Base-by-base conservation (phyloP, 345 rosid genomes). In the Jatropha curcas region DNA sequence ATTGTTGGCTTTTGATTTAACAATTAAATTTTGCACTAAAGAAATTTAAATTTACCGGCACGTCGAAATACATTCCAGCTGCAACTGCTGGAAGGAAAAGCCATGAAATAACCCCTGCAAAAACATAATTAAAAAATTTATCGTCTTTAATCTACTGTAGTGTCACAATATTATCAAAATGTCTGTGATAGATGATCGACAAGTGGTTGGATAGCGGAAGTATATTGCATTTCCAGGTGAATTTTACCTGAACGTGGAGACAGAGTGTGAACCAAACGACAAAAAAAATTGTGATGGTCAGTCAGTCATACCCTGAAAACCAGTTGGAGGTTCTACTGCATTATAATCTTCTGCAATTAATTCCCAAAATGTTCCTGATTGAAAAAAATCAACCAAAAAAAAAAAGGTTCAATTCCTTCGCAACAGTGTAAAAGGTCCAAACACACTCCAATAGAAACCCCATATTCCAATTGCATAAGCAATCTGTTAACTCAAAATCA, bases 61-160 rank as follows among this genome's bases (percentile, higher is more conserved):
- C 92, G 72, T 92, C 76, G 71, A 89, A 89, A 41, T 81, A 85
- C 91, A 90, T 88, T 16, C 83, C 97, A 4, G 83, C 83, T 52
- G 89, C 91, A 68, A 92, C 78, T 45, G 90, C 88, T 46, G 97
- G 98, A 74, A 90, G 98, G 85, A 94, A 94, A 20, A 87, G 80
- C 96, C 96, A 94, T 6, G 97, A 87, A 27, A 94, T 84, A 27
- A 89, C 20, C 62, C 98, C 92, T 88, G 86, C 60, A 66, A 6
- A 74, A 7, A 1, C 25, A 77, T n/a, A 41, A 28, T 39, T 73
- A n/a, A 63, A 7, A 63, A 7, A 68, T 25, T 24, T 51, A 58
- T n/a, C n/a, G n/a, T n/a, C n/a, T n/a, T n/a, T n/a, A n/a, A n/a
- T n/a, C n/a, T n/a, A n/a, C n/a, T n/a, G n/a, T n/a, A n/a, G n/a